These are phyloP conservation scores for Fusarium sublunatum DNA, from an alignment of 2,329 filamentous ascomycete species.

Conservation along the genomic window DNA sequence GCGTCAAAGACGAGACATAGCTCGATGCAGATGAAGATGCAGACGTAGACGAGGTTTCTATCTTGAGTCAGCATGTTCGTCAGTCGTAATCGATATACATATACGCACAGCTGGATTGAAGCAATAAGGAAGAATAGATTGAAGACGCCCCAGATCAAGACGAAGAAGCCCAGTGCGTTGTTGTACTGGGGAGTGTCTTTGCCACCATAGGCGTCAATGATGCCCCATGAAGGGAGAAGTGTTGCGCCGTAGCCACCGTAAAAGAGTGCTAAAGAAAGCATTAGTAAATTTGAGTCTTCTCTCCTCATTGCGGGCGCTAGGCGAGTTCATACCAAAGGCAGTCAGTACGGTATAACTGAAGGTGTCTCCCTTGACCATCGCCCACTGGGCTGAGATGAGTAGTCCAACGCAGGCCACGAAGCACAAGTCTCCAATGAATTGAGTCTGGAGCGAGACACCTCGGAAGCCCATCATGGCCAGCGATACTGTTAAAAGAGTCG, in stretches of 20 bases:
- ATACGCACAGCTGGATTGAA: constrained; percentile 33
- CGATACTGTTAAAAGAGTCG: constrained; percentile 41
- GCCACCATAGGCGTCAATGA: constrained; percentile 43
- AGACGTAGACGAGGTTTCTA: constrained; percentile 42
- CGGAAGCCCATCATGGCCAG: constrained; percentile 46
- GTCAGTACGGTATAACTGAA: constrained; percentile 45
- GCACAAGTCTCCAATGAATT: constrained; percentile 46
- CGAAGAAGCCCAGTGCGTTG: constrained; percentile 45
- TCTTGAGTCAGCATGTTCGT: constrained; percentile 3
- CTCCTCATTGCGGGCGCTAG: too few species aligned
- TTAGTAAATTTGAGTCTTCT: constrained; percentile 1
- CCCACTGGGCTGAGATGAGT: constrained; percentile 46
- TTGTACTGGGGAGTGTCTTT: constrained; percentile 26
- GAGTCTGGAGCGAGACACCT: constrained; percentile 39
- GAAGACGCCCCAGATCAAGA: constrained; percentile 45
- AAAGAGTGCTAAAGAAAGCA: constrained; percentile 31
- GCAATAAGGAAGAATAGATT: constrained; percentile 46
- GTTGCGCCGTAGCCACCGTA: constrained; percentile 44
- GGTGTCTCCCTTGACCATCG: constrained; percentile 43
- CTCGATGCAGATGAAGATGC: constrained; percentile 39
- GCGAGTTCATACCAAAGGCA: constrained; percentile 38
- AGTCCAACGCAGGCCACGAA: constrained; percentile 44
- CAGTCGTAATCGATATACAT: neutral
- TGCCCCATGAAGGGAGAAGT: constrained; percentile 38
- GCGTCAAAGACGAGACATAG: constrained; percentile 40